Evolutionary conservation across 805 yeast genomes (phyloP).

Genomic region (Wickerhamomyces chaumierensis): DNA sequence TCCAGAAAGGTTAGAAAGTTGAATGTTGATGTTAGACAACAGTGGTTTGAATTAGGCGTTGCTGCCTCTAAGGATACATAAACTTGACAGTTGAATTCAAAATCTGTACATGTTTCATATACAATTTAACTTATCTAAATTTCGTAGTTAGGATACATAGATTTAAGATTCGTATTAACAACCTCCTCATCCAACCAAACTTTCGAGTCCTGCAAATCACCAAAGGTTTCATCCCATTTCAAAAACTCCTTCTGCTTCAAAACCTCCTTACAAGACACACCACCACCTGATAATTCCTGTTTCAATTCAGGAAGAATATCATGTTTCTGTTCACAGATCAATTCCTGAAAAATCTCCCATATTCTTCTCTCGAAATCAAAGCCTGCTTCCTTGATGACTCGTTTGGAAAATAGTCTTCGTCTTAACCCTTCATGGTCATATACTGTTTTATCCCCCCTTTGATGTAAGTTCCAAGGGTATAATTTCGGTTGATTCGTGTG

Average conservation of each 20-base stretch:
- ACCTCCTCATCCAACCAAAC: no score
- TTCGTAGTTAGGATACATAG: no score
- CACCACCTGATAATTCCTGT: slow-evolving; percentile 26
- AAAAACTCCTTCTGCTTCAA: slow-evolving; percentile 26
- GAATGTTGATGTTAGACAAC: slow-evolving; percentile 73
- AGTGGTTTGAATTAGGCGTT: slow-evolving; percentile 45
- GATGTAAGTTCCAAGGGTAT: slow-evolving; percentile 19
- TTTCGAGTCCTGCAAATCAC: no score
- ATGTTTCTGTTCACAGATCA: slow-evolving; percentile 21
- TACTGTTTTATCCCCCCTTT: slow-evolving; percentile 14
- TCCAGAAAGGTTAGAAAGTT: slow-evolving; percentile 65
- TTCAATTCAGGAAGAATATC: slow-evolving; percentile 16
- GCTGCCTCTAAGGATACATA: slow-evolving; percentile 9
- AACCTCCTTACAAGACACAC: slow-evolving; percentile 27
- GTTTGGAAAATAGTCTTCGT: slow-evolving; percentile 13
- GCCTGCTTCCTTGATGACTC: slow-evolving; percentile 14
- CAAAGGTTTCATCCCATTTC: slow-evolving; percentile 5
- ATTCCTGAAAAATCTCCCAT: slow-evolving; percentile 18
- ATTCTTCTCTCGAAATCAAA: slow-evolving; percentile 20
- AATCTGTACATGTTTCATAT: no score
- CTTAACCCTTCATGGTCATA: slow-evolving; percentile 12
- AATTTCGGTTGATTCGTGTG: slow-evolving; percentile 20
- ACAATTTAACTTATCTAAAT: no score
- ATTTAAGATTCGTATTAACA: no score
- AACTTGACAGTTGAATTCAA: no score